phyloP scores from a whole-genome alignment of 108 stramenopile species.

The Nannochloropsis gaditana region DNA sequence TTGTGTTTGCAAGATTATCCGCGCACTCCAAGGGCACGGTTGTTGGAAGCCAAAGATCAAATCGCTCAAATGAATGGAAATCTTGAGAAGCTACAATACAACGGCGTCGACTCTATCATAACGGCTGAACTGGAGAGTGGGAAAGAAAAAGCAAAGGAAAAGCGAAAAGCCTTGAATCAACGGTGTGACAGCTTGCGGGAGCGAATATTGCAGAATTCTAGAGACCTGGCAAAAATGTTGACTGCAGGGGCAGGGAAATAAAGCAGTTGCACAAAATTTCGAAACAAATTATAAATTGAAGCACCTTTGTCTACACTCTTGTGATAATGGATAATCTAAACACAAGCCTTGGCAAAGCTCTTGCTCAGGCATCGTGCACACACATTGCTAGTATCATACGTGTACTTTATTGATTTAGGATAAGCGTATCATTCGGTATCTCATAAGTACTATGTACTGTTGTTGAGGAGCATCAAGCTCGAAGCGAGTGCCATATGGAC shows the following conservation, averaged over 20 bases:
- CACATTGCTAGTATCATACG: too few species aligned
- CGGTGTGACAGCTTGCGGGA: slow-evolving; percentile 10
- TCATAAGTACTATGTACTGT: too few species aligned
- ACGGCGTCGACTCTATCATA: slow-evolving; percentile 1
- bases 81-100: slow-evolving; percentile 12
- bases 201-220: slow-evolving; percentile 17
- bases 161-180: slow-evolving; percentile 12
- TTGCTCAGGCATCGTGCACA: too few species aligned
- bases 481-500: too few species aligned
- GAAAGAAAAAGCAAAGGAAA: slow-evolving; percentile 16
- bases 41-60: slow-evolving; percentile 20
- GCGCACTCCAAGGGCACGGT: not conserved
- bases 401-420: too few species aligned
- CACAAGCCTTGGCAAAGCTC: too few species aligned
- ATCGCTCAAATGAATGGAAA: slow-evolving; percentile 20
- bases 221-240: not conserved
- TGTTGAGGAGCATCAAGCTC: too few species aligned
- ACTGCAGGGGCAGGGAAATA: not conserved
- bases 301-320: too few species aligned
- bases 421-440: too few species aligned
- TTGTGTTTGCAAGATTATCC: not conserved
- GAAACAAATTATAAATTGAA: too few species aligned
- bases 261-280: too few species aligned
- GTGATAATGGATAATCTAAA: too few species aligned
- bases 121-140: slow-evolving; percentile 7